Conservation (phyloP, 2,329 filamentous ascomycete species). For the Neonectria ditissima region DNA sequence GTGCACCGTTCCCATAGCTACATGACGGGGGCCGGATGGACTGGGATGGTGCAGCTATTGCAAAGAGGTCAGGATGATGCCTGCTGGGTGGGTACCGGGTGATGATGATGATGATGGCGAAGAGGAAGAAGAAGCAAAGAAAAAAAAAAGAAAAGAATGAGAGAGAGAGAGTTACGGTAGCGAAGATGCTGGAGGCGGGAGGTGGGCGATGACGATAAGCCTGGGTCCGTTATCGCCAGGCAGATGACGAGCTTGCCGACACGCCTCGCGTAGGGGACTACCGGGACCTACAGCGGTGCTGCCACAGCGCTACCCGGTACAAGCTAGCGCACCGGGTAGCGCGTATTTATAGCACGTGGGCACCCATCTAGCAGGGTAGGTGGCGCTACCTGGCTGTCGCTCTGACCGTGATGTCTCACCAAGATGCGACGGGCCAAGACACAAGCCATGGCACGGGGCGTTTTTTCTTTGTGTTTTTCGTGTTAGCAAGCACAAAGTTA, state of each 20-base stretch:
- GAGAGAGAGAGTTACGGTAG: background rate
- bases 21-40: conserved; percentile 34
- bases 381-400: conserved; percentile 15
- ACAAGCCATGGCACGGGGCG: conserved; percentile 11
- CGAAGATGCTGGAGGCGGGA: conserved; percentile 4
- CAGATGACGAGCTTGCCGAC: conserved; percentile 24
- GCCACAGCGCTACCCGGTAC: conserved; percentile 15
- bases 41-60: background rate
- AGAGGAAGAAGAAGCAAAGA: conserved; percentile 1
- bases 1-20: conserved; percentile 35
- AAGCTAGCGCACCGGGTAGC: conserved; percentile 17
- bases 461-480: background rate
- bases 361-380: background rate
- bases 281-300: conserved; percentile 17
- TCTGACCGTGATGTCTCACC: background rate
- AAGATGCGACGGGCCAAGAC: conserved; percentile 6
- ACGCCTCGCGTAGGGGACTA: background rate
- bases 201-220: conserved; percentile 28
- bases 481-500: background rate
- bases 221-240: conserved; percentile 28
- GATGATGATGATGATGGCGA: conserved; percentile 14
- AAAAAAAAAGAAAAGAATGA: conserved; percentile 15
- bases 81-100: background rate
- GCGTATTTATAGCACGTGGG: conserved; percentile 19
- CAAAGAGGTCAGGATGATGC: conserved; percentile 1